Evolutionary conservation across 495 filamentous ascomycete species (phyloP).

Genomic region (Lasiosphaeria hispida): DNA sequence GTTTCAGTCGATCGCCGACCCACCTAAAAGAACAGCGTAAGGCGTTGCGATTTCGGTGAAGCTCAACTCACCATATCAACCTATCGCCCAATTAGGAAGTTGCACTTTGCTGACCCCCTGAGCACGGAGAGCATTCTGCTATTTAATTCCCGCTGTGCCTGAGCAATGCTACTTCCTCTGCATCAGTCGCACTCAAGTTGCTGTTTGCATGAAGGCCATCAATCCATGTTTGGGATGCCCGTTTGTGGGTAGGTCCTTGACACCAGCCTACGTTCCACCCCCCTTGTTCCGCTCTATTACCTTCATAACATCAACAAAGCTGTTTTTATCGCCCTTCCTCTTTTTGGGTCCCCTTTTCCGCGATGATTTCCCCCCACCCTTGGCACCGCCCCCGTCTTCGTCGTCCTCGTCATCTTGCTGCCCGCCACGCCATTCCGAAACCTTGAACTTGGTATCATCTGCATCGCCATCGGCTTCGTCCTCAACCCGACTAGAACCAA

Average conservation of each 20-base stretch:
- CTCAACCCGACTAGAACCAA: constrained; percentile 78
- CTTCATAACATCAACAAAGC: constrained; percentile 72
- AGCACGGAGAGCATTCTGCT: neutral
- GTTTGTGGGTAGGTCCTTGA: neutral
- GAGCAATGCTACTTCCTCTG: too few species aligned
- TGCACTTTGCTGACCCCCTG: neutral
- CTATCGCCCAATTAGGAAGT: constrained; percentile 19
- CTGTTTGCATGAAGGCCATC: too few species aligned
- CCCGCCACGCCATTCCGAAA: constrained; percentile 62
- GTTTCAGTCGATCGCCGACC: neutral
- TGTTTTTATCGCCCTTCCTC: constrained; percentile 81
- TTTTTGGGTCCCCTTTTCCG: constrained; percentile 83
- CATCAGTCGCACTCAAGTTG: too few species aligned
- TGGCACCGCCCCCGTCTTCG: constrained; percentile 43
- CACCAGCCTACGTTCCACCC: neutral
- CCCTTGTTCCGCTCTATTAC: constrained; percentile 67
- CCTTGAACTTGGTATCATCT: constrained; percentile 56
- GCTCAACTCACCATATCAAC: neutral
- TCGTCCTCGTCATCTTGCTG: constrained; percentile 45
- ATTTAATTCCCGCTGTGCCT: too few species aligned
- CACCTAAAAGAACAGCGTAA: neutral
- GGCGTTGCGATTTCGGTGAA: too few species aligned
- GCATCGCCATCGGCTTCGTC: constrained; percentile 67
- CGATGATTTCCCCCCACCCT: constrained; percentile 46
- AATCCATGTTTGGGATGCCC: neutral